Evolutionary conservation across 805 yeast species (phyloP), one percentile per base, ranked within the genome.

Genomic region (Wickerhamomyces chaumierensis): DNA sequence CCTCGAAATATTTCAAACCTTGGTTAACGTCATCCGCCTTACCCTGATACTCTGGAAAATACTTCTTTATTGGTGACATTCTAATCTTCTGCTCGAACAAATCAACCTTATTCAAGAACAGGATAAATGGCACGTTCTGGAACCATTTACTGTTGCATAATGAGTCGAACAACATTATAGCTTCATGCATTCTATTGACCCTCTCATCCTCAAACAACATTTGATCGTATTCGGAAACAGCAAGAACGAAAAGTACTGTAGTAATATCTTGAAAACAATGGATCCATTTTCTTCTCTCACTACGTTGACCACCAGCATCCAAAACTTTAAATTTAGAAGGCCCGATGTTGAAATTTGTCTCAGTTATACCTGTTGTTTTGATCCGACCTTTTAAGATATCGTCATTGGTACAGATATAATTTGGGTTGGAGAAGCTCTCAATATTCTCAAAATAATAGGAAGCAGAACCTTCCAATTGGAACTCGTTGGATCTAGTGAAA

Each of bases 291-390:
- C 81, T 76, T 43, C 96, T 69, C 57, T 88, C 96, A 17, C 85
- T 75, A 43, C 96, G 64, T 61, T 88, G 96, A 2, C 98, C 98
- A 38, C 98, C 98, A 4, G 96, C 97, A 66, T 92, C 98, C 34
- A 87, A 63, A 33, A 92, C 84, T 51, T 76, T 78, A 56, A 88
- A 79, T 46, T 68, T 73, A 35, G 76, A 70, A 3, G 75, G 68
- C 9, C 76, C 74, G 43, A 90, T 75, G 40, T 68, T 67, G 61
- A 92, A 88, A 39, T 68, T 72, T 5, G 92, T 81, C 57, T 90
- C 95, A 1, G 94, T 82, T 38, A 92, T 86, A 3, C 98, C 98
- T 0, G 96, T 88, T 13, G 98, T 90, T 61, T 90, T 88, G 51
- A 92, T 84, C 28, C 98, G 69, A 4, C 96, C 97, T 50, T 74